These are phyloP conservation scores for Clathrospora elynae DNA, from an alignment of 2,329 filamentous ascomycete genomes.

Conservation along the genomic window DNA sequence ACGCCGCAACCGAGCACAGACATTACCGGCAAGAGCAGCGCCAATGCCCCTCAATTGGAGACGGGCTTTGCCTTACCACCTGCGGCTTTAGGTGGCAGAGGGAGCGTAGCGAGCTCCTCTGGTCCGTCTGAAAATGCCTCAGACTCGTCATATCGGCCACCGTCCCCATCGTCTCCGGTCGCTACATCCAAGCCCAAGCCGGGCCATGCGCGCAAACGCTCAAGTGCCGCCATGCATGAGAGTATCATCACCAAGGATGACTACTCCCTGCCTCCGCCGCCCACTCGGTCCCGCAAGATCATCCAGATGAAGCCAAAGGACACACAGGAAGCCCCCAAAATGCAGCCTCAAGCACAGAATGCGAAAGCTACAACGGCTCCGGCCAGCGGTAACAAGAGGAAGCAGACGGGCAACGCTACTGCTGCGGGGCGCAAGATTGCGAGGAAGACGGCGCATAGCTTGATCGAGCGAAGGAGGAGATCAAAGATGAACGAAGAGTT, in stretches of 20 bases:
- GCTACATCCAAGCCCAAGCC: conserved; percentile 42
- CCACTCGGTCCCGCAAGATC: conserved; percentile 90
- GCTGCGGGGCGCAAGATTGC: conserved; percentile 93
- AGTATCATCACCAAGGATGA: conserved; percentile 60
- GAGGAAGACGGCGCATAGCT: conserved; percentile 91
- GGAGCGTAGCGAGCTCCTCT: conserved; percentile 53
- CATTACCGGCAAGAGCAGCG: conserved; percentile 72
- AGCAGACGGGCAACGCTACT: conserved; percentile 70
- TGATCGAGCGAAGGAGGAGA: conserved; percentile 86
- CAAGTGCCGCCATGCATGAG: conserved; percentile 31
- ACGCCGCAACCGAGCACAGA: conserved; percentile 82
- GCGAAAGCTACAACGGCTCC: conserved; percentile 29
- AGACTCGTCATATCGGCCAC: conserved; percentile 59
- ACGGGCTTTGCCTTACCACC: conserved; percentile 76
- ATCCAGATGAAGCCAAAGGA: conserved; percentile 89
- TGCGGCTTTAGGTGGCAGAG: conserved; percentile 65
- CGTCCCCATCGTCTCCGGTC: conserved; percentile 49
- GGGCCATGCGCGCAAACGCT: conserved; percentile 40
- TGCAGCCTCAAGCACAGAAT: conserved; percentile 24
- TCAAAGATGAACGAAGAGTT: conserved; percentile 99
- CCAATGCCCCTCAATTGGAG: conserved; percentile 65
- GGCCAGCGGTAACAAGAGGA: conserved; percentile 66
- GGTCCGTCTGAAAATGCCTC: conserved; percentile 55
- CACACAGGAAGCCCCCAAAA: conserved; percentile 29
- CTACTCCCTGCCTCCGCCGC: conserved; percentile 87